These are phyloP conservation scores for Pseudocercospora macadamiae DNA, from an alignment of 2,329 filamentous ascomycete species.

Conservation along the genomic window DNA sequence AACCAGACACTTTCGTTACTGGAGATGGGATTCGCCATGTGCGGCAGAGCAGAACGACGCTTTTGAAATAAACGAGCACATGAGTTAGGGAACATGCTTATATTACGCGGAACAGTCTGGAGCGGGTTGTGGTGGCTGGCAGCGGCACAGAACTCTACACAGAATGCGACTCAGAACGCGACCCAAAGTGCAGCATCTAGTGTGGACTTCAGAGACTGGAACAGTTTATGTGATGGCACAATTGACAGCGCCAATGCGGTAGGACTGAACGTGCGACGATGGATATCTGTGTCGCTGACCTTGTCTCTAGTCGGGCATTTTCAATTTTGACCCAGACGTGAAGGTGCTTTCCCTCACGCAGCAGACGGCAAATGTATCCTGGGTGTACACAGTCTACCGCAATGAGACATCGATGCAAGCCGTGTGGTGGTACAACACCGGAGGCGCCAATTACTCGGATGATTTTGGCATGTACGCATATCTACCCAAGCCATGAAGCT, in stretches of 20 bases:
- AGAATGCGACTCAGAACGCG: too few relatives aligned
- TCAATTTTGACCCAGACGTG: neutral
- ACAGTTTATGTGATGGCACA: neutral
- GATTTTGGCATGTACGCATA: neutral
- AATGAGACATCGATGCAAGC: neutral
- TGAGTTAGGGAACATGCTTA: neutral
- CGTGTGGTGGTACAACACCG: constrained; percentile 5
- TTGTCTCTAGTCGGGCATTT: neutral
- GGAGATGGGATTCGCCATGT: neutral
- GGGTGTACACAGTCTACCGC: neutral
- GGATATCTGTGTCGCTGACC: neutral
- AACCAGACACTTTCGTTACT: neutral
- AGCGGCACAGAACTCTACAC: too few relatives aligned
- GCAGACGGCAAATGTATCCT: neutral
- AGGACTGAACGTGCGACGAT: too few relatives aligned
- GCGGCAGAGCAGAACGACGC: neutral
- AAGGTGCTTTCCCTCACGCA: neutral
- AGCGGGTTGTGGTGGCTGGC: neutral
- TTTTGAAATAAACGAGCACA: neutral
- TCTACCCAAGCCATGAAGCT: neutral
- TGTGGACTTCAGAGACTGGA: too few relatives aligned
- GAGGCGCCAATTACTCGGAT: neutral
- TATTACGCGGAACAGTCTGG: neutral
- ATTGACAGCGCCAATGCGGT: neutral
- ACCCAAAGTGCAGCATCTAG: too few relatives aligned